A percentile compares a stretch with the other conserved stretches of the same genome.
These are phyloP conservation scores for Iris macrosiphon DNA, from an alignment of 106 monocot genomes.

Conservation along the genomic window DNA sequence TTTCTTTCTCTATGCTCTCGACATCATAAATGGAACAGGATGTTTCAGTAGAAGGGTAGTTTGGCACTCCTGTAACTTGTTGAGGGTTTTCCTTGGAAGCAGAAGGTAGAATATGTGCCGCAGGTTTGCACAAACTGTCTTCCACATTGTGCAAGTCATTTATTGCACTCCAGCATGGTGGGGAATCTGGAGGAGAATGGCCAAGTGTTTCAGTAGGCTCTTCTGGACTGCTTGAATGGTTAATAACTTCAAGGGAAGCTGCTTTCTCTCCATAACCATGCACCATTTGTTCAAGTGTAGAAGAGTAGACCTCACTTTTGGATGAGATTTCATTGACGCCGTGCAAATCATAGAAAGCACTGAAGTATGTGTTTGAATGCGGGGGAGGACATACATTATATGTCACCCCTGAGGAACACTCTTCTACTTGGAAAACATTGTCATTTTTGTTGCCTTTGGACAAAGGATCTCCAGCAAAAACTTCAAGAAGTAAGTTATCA, in stretches of 20 bases:
- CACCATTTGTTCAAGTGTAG: neutral
- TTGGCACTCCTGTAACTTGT: neutral
- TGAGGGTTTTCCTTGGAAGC: neutral
- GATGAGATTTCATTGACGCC: neutral
- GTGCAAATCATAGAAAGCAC: neutral
- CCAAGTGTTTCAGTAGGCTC: conserved; percentile 1
- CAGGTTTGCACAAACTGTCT: neutral
- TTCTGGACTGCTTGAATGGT: neutral
- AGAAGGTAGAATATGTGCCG: conserved; percentile 1
- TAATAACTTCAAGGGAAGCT: neutral
- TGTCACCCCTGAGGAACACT: neutral
- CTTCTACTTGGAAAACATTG: neutral
- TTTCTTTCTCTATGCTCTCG: conserved; percentile 1
- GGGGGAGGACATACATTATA: neutral
- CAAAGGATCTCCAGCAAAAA: conserved; percentile 6
- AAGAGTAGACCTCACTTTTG: neutral
- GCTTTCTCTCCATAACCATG: neutral
- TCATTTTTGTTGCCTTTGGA: neutral
- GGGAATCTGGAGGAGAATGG: neutral
- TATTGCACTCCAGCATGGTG: neutral
- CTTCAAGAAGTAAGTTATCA: conserved; percentile 19
- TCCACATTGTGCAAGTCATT: neutral
- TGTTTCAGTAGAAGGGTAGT: neutral
- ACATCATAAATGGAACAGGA: conserved; percentile 1
- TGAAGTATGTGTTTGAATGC: neutral